phyloP scores from a whole-genome alignment of 1,284 basidiomycete species.

The Cutaneotrichosporon arboriforme region DNA sequence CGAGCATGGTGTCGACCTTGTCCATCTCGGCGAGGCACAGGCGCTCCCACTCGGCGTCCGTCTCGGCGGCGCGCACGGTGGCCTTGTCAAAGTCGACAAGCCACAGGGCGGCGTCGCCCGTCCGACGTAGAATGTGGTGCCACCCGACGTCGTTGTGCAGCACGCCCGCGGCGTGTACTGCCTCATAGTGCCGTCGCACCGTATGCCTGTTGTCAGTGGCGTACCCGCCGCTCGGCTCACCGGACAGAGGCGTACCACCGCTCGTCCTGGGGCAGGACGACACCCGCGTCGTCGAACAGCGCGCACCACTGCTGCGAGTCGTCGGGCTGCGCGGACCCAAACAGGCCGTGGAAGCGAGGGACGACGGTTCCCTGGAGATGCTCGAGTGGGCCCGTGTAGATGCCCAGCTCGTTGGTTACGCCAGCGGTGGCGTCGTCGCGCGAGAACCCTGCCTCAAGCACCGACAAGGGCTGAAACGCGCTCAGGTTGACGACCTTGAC shows the following conservation, averaged over 20 bases:
- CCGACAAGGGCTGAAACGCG: background rate
- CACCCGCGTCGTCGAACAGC: conserved; percentile 11
- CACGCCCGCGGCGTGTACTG: conserved; percentile 8
- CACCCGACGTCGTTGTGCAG: conserved; percentile 10
- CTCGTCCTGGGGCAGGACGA: background rate
- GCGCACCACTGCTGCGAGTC: conserved; percentile 8
- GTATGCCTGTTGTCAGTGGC: background rate
- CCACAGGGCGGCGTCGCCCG: background rate
- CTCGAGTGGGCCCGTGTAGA: conserved; percentile 1
- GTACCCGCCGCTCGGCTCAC: background rate
- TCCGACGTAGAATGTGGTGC: conserved; percentile 9
- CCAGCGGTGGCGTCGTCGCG: background rate
- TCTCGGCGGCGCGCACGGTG: background rate
- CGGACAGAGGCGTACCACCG: background rate
- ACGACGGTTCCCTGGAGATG: conserved; percentile 10
- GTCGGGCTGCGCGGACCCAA: conserved; percentile 8
- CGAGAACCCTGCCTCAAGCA: background rate
- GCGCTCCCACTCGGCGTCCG: background rate
- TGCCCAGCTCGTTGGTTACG: background rate
- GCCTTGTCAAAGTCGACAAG: conserved; percentile 7
- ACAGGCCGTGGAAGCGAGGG: conserved; percentile 5
- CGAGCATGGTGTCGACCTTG: background rate
- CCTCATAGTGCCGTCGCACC: conserved; percentile 6
- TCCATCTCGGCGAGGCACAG: background rate
- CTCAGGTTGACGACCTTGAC: conserved; percentile 8